Evolutionary conservation across 2,329 filamentous ascomycete species (phyloP).

Genomic region (Cercospora sesami): DNA sequence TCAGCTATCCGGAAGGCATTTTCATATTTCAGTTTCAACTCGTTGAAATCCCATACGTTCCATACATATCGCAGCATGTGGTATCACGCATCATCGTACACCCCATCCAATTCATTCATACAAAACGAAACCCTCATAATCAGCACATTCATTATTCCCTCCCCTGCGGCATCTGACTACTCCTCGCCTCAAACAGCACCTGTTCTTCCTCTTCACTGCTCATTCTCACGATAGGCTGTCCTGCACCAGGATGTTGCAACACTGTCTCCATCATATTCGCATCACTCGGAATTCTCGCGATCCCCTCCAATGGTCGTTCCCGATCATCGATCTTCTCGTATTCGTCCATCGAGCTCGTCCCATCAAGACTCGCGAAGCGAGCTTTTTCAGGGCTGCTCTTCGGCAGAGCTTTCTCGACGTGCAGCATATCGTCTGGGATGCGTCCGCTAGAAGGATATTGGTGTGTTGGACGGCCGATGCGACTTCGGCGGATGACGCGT

Average conservation of each 20-base stretch:
- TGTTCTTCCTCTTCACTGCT: not conserved
- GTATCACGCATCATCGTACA: not conserved
- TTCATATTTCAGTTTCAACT: no score
- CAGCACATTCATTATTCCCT: not conserved
- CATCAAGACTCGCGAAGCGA: constrained; percentile 3
- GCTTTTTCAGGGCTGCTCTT: not conserved
- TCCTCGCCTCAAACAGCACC: constrained; percentile 3
- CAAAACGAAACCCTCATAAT: not conserved
- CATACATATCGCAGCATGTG: not conserved
- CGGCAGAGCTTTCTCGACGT: constrained; percentile 1
- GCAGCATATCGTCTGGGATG: not conserved
- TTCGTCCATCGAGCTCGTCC: not conserved
- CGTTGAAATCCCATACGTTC: no score
- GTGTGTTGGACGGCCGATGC: not conserved
- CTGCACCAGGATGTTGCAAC: not conserved
- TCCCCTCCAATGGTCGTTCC: not conserved
- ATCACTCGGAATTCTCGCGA: constrained; percentile 5
- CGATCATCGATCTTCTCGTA: not conserved
- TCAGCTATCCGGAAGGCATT: no score
- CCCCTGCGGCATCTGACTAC: not conserved
- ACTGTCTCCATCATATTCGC: constrained; percentile 9
- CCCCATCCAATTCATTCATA: not conserved
- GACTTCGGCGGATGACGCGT: not conserved
- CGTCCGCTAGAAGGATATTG: not conserved
- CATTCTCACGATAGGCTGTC: not conserved